Evolutionary conservation across 225 moss, liverwort and hornwort genomes (phyloP), one percentile per base, ranked within the genome.

Genomic region (Marchantia polymorpha): DNA sequence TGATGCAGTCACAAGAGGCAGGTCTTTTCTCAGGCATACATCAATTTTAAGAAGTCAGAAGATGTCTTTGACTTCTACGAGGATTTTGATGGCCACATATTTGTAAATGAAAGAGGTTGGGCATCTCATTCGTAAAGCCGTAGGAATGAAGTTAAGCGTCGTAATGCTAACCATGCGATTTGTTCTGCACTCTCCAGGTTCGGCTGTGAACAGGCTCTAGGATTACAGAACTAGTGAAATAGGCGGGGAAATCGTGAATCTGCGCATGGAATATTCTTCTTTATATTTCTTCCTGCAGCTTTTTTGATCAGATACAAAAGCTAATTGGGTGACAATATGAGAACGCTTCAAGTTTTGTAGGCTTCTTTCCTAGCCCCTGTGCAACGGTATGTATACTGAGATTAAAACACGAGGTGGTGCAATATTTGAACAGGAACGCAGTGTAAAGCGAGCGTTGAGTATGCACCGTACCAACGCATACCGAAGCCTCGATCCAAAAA

Each of bases 401-500:
- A 71, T 2, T 4, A 14, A 47, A 0, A 6, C 46, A 22, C 26
- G 74, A 74, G 12, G 53, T 5, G 1, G 53, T 25, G 30, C 75
- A 58, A 39, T 31, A 46, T 76, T 77, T 67, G 75, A 60, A 78
- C 90, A 94, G 95, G 95, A 82, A 84, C 91, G 67, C 95, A 92
- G 72, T 93, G 86, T 79, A 92, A 91, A 89, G 95, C 90, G 51
- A 12, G 80, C 83, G 91, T 92, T 68, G 95, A 95, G 80, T 95
- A 93, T 88, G 95, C 90, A 77, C 95, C 95, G 13, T 92, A 93
- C 84, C 95, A 95, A 85, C 89, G 95, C 59, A 86, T 87, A 74
- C 95, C 95, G 13, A 95, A 95, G 80, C 91, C 89, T 66, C 89
- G 93, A 55, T 93, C 93, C 61, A 95, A 95, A 77, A 95, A 93